These are phyloP conservation scores for Helicocarpus griseus DNA, from an alignment of 2,329 filamentous ascomycete species.

Conservation along the genomic window DNA sequence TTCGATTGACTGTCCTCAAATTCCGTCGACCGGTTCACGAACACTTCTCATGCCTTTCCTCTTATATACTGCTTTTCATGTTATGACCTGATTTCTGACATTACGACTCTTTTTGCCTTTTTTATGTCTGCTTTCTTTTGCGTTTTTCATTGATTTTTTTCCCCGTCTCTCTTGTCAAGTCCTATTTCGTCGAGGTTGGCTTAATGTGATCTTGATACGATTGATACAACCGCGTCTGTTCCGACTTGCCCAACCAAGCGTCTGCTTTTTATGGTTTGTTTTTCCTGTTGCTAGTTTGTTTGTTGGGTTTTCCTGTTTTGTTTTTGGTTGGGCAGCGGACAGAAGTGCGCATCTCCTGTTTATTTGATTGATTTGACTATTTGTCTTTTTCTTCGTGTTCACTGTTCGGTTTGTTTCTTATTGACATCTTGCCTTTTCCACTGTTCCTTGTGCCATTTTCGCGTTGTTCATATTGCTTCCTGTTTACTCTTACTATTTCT, in stretches of 20 bases:
- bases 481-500: no score
- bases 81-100: no score
- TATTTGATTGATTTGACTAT: conserved; percentile 12
- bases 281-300: conserved; percentile 10
- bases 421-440: no score
- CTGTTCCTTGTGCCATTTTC: neutral
- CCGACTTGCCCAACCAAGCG: conserved; percentile 20
- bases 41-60: no score
- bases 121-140: neutral
- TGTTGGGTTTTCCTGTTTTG: conserved; percentile 7
- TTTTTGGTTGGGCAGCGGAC: conserved; percentile 25
- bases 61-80: no score
- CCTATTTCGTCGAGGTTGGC: conserved; percentile 1
- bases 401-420: neutral
- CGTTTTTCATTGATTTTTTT: conserved; percentile 2
- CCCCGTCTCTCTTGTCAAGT: conserved; percentile 4
- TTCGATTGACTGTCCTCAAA: no score
- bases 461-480: no score
- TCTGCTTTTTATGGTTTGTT: conserved; percentile 12
- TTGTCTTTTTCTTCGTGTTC: neutral
- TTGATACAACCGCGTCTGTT: conserved; percentile 42
- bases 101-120: neutral
- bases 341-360: conserved; percentile 37
- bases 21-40: neutral
- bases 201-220: conserved; percentile 21